A percentile compares a stretch with the other conserved stretches of the same genome.
Conservation (phyloP, 2,329 filamentous ascomycete species). For the Beauveria caledonica region DNA sequence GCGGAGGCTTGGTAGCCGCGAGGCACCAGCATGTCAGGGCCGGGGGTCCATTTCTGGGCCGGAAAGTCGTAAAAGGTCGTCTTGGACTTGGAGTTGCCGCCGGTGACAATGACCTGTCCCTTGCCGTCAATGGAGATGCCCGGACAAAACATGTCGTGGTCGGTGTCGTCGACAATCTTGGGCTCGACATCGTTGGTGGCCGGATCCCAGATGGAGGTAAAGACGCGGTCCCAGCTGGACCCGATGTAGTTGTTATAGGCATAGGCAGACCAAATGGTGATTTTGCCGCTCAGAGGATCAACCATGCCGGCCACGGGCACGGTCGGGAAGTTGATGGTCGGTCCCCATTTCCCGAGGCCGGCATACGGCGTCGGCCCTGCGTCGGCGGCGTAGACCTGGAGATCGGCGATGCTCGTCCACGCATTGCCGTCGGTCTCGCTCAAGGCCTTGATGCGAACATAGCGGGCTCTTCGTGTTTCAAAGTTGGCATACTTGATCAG, state of each 20-base stretch:
- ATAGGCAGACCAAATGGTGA: constrained; percentile 21
- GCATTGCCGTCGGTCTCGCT: constrained; percentile 22
- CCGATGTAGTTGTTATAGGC: constrained; percentile 14
- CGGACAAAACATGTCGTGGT: constrained; percentile 50
- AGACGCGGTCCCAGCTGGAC: constrained; percentile 12
- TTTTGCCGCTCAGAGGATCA: constrained; percentile 18
- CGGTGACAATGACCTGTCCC: constrained; percentile 44
- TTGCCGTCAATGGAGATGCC: constrained; percentile 42
- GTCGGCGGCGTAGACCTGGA: constrained; percentile 22
- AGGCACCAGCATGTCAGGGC: constrained; percentile 34
- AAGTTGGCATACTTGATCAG: constrained; percentile 26
- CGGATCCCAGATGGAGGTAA: constrained; percentile 23
- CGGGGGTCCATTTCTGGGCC: constrained; percentile 30
- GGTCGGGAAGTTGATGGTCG: constrained; percentile 28
- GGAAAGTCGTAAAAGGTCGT: constrained; percentile 40
- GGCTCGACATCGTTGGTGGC: constrained; percentile 20
- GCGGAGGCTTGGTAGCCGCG: constrained; percentile 46
- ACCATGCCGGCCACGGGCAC: constrained; percentile 26
- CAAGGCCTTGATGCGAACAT: constrained; percentile 22
- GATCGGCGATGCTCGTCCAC: constrained; percentile 25
- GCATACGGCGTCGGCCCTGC: constrained; percentile 17
- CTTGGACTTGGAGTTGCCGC: constrained; percentile 40
- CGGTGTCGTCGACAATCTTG: constrained; percentile 28
- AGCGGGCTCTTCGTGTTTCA: constrained; percentile 21
- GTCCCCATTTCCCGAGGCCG: constrained; percentile 24